Percentiles rank a stretch among this genome's conserved stretches.
Conservation (phyloP, 768 basidiomycete species). For the Termitomyces sp. region DNA sequence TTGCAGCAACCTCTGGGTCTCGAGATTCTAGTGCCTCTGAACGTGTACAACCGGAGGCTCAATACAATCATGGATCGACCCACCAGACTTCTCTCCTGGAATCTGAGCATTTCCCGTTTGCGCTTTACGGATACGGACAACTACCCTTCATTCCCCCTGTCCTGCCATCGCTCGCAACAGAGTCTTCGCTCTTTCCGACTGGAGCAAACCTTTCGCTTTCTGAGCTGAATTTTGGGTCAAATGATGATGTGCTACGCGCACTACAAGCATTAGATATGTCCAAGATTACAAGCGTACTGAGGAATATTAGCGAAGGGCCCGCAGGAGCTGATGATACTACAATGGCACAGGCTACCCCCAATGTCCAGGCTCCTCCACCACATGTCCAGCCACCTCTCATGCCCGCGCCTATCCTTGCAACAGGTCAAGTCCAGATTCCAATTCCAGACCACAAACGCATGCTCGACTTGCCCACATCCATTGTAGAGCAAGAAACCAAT, state of each 20-base stretch:
- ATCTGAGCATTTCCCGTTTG: conserved; percentile 24
- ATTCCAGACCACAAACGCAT: conserved; percentile 25
- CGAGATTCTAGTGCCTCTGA: conserved; percentile 19
- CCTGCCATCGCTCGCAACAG: background rate
- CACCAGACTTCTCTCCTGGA: conserved; percentile 27
- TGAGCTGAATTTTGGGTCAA: conserved; percentile 45
- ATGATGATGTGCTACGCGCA: conserved; percentile 68
- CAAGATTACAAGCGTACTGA: conserved; percentile 63
- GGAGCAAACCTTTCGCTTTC: conserved; percentile 21
- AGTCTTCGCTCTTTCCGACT: conserved; percentile 18
- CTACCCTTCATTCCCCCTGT: conserved; percentile 14
- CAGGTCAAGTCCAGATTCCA: background rate
- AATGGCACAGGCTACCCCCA: conserved; percentile 3
- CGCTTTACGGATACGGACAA: conserved; percentile 24
- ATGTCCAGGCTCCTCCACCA: background rate
- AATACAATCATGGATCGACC: conserved; percentile 20
- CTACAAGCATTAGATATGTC: conserved; percentile 69
- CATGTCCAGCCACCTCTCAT: conserved; percentile 8
- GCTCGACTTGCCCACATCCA: conserved; percentile 36
- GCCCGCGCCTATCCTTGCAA: conserved; percentile 8
- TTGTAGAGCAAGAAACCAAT: conserved; percentile 33
- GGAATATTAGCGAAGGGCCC: conserved; percentile 55
- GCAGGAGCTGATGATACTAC: conserved; percentile 27
- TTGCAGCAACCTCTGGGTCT: conserved; percentile 56
- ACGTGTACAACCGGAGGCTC: conserved; percentile 16